phyloP scores from a whole-genome alignment of 495 filamentous ascomycete genomes.

The Endocarpon pusillum region DNA sequence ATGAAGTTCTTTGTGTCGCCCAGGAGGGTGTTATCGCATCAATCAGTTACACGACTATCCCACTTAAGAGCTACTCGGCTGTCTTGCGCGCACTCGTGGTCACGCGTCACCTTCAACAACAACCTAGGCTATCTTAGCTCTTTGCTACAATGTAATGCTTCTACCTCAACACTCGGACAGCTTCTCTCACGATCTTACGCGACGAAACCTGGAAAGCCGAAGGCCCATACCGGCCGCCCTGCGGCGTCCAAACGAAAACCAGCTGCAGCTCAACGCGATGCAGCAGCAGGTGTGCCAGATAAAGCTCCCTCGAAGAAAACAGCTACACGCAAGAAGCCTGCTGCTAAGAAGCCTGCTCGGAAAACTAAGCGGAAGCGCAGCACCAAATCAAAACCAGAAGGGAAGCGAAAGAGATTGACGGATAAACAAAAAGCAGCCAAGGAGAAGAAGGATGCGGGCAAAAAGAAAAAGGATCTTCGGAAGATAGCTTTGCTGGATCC shows the following conservation, averaged over 20 bases:
- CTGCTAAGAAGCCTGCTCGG: slow-evolving; percentile 12
- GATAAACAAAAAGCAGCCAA: slow-evolving; percentile 16
- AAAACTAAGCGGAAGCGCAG: slow-evolving; percentile 4
- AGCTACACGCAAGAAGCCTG: slow-evolving; percentile 8
- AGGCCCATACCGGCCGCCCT: slow-evolving; percentile 12
- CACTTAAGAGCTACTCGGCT: too few relatives aligned
- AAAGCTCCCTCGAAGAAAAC: slow-evolving; percentile 9
- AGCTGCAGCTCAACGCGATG: slow-evolving; percentile 5
- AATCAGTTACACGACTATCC: too few relatives aligned
- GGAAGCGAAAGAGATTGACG: slow-evolving; percentile 11
- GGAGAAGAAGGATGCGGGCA: slow-evolving; percentile 7
- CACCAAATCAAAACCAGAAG: slow-evolving; percentile 2
- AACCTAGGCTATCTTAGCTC: too few relatives aligned
- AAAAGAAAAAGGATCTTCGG: slow-evolving; percentile 13
- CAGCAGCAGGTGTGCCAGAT: slow-evolving; percentile 6
- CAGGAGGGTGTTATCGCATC: too few relatives aligned
- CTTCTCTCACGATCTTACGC: slow-evolving; percentile 15
- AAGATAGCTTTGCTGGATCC: slow-evolving; percentile 18
- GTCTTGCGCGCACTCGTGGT: too few relatives aligned
- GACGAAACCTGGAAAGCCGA: slow-evolving; percentile 11
- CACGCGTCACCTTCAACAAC: too few relatives aligned
- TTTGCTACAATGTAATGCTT: too few relatives aligned
- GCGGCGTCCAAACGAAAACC: slow-evolving; percentile 7
- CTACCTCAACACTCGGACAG: too few relatives aligned
- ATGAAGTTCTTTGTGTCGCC: too few relatives aligned